These are phyloP conservation scores for Phytophthora macrochlamydospora DNA, from an alignment of 352 stramenopile species.

Conservation along the genomic window DNA sequence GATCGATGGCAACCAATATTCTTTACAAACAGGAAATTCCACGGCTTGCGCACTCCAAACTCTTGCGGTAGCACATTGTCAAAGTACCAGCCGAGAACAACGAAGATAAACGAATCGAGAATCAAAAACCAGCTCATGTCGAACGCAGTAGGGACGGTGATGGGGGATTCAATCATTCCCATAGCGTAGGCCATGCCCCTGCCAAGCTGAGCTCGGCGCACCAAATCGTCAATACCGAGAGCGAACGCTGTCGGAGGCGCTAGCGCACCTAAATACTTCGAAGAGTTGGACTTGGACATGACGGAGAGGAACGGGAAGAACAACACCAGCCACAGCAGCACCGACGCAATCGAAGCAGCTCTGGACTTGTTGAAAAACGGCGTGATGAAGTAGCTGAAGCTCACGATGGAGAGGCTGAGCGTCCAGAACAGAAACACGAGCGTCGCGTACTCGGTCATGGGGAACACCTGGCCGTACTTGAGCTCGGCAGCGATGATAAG, in stretches of 20 bases:
- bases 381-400: constrained; percentile 70
- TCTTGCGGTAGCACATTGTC: constrained; percentile 92
- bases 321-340: constrained; percentile 72
- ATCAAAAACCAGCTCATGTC: constrained; percentile 72
- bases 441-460: constrained; percentile 58
- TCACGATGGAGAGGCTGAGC: constrained; percentile 63
- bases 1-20: constrained; percentile 27
- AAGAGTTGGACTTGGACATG: constrained; percentile 49
- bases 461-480: constrained; percentile 72
- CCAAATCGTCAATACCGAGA: constrained; percentile 65
- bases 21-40: constrained; percentile 89
- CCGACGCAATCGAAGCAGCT: constrained; percentile 62
- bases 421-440: constrained; percentile 74
- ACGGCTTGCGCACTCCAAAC: constrained; percentile 89
- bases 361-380: constrained; percentile 79
- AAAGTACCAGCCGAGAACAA: constrained; percentile 91
- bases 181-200: constrained; percentile 65
- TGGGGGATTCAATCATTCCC: constrained; percentile 36
- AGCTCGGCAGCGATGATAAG: constrained; percentile 58
- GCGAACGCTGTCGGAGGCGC: constrained; percentile 73
- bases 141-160: constrained; percentile 49
- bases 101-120: constrained; percentile 87
- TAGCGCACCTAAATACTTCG: constrained; percentile 63
- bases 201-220: constrained; percentile 63
- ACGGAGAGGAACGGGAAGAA: constrained; percentile 82